Evolutionary conservation across 179 eudicot genomes (phyloP).

Genomic region (Drosera spatulata): DNA sequence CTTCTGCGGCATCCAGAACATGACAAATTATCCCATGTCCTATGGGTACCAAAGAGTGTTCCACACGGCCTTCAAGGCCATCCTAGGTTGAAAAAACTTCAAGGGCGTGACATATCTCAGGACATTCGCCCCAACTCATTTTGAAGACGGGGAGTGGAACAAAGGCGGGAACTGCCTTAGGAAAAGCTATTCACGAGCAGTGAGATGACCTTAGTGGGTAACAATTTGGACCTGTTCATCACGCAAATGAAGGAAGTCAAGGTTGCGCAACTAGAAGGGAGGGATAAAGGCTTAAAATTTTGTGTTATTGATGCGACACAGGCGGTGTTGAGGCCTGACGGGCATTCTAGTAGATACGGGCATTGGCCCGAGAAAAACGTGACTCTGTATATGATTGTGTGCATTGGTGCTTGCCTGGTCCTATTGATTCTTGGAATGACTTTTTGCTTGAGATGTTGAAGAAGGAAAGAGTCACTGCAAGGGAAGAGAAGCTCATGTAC

Average conservation of each 20-base stretch:
- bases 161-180: too few relatives aligned
- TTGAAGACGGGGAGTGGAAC: slow-evolving; percentile 44
- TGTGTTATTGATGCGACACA: slow-evolving; percentile 40
- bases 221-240: slow-evolving; percentile 28
- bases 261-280: slow-evolving; percentile 24
- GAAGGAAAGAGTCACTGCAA: slow-evolving; percentile 9
- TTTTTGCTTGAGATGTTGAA: slow-evolving; percentile 50
- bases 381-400: slow-evolving; percentile 43
- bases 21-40: slow-evolving; percentile 25
- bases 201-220: slow-evolving; percentile 27
- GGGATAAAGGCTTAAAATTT: slow-evolving; percentile 22
- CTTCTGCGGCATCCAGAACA: slow-evolving; percentile 23
- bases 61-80: slow-evolving; percentile 34
- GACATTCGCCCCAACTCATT: slow-evolving; percentile 52
- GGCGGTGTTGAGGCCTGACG: slow-evolving; percentile 54
- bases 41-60: slow-evolving; percentile 38
- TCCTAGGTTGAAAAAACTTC: slow-evolving; percentile 22
- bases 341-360: slow-evolving; percentile 13
- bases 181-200: slow-evolving; percentile 28
- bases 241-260: slow-evolving; percentile 42
- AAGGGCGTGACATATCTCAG: slow-evolving; percentile 37
- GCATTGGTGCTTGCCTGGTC: slow-evolving; percentile 77
- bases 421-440: slow-evolving; percentile 60
- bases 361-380: slow-evolving; percentile 17
- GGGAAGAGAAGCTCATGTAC: neutral